Evolutionary conservation across 2,329 filamentous ascomycete species (phyloP).

Genomic region (Apiospora saccharicola): DNA sequence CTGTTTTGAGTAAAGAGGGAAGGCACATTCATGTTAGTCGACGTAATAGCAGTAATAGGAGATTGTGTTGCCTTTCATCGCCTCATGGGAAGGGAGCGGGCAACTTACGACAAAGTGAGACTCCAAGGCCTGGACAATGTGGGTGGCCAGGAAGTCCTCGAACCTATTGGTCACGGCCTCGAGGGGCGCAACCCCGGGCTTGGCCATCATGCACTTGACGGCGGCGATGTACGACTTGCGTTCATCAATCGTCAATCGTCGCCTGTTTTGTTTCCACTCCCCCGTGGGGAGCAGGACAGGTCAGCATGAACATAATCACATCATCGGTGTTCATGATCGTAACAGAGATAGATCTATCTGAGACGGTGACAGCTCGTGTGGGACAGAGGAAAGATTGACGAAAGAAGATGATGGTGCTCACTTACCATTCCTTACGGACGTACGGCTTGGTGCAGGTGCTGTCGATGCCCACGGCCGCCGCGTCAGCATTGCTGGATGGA

Average conservation of each 20-base stretch:
- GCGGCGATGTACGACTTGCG: constrained; percentile 28
- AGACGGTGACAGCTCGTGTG: constrained; percentile 6
- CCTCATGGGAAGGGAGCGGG: constrained; percentile 6
- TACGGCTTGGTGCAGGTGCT: constrained; percentile 11
- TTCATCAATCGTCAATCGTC: constrained; percentile 26
- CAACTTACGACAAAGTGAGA: constrained; percentile 32
- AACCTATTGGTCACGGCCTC: constrained; percentile 35
- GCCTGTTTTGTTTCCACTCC: constrained; percentile 21
- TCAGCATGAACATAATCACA: not conserved
- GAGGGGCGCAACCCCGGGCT: constrained; percentile 17
- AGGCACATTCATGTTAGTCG: not conserved
- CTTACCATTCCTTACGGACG: constrained; percentile 12
- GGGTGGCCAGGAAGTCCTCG: constrained; percentile 38
- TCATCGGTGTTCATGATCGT: not conserved
- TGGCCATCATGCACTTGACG: constrained; percentile 28
- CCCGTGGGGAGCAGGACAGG: not conserved
- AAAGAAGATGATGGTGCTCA: not conserved
- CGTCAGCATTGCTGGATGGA: not conserved
- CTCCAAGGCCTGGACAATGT: constrained; percentile 34
- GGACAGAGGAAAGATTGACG: not conserved
- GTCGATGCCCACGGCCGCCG: not conserved
- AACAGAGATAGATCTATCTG: not conserved
- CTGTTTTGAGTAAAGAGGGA: not conserved
- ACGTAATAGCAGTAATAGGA: not conserved
- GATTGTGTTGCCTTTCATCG: not conserved